phyloP scores from a whole-genome alignment of 1,139 yeast species.

The Pichia sp. region DNA sequence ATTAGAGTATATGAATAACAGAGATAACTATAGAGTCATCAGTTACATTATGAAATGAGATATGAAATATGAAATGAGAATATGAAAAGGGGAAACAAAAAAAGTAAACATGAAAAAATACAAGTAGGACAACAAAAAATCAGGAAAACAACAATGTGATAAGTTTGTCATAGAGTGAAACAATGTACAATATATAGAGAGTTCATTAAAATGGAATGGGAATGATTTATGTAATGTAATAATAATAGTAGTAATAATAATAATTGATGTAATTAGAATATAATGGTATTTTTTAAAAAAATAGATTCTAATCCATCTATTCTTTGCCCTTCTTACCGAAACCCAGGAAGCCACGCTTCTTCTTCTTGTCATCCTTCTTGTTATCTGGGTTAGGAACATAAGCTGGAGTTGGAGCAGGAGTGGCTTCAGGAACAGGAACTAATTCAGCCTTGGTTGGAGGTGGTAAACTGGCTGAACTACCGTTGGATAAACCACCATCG shows the following conservation, averaged over 20 bases:
- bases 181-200: neutral
- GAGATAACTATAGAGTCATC: no score
- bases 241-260: neutral
- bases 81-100: neutral
- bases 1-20: neutral
- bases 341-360: conserved; percentile 25
- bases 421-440: conserved; percentile 33
- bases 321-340: conserved; percentile 21
- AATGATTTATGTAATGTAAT: neutral
- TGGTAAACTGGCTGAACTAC: conserved; percentile 15
- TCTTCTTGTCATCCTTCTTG: conserved; percentile 22
- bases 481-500: conserved; percentile 11
- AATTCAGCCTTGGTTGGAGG: conserved; percentile 16
- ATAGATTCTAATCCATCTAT: no score
- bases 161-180: neutral
- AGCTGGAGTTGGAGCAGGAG: conserved; percentile 32
- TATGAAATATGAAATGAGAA: neutral
- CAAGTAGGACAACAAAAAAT: neutral
- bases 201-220: neutral
- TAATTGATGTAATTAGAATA: neutral
- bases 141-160: neutral
- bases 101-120: neutral
- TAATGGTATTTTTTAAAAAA: neutral
- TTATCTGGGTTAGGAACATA: conserved; percentile 21
- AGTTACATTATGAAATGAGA: no score